Evolutionary conservation across 2,329 filamentous ascomycete genomes (phyloP), one percentile per base, ranked within the genome.

Genomic region (Beauveria medogensis): DNA sequence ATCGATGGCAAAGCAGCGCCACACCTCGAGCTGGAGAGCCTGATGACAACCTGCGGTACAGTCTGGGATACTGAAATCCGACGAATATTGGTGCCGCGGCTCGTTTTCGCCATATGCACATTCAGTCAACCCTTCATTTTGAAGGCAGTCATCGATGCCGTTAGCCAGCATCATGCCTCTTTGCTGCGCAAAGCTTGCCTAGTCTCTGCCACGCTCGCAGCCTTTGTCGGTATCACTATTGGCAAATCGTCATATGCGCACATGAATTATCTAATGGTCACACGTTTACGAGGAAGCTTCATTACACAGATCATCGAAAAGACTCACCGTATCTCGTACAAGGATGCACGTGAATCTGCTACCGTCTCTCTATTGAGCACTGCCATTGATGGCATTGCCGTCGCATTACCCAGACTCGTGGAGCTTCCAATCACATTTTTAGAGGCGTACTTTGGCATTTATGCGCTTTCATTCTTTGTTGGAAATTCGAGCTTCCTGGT

Each of bases 221-320:
- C 37, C 8, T 61, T 61, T 20, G 44, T 61, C 4, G 59, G 59
- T 26, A 24, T 52, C 7, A 51, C 59, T 3, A 34, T 61, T 14
- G 47, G 22, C 30, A 61, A 55, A 16, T 41, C 53, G 1, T 30
- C 53, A 5, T 55, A 44, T 10, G 37, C 52, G 2, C 59, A 61
- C 20, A 61, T 61, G 59, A 61, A 55, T 16, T 61, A 61, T 10
- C 69, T 71, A 20, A 65, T 68, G 48, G 70, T 73, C 41, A 69
- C 71, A 7, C 67, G 71, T 64, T 60, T 71, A 20, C 70, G 73
- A 10, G 72, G 68, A 3, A 66, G 65, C 2, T 65, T 75, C 9
- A 63, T 73, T 8, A 75, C 78, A 0, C 73, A 81, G 65, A 76
- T 84, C 20, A 82, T 80, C 64, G 72, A 74, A 18, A 78, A 79